phyloP scores from a whole-genome alignment of 805 yeast genomes.

The Candida dendrica region DNA sequence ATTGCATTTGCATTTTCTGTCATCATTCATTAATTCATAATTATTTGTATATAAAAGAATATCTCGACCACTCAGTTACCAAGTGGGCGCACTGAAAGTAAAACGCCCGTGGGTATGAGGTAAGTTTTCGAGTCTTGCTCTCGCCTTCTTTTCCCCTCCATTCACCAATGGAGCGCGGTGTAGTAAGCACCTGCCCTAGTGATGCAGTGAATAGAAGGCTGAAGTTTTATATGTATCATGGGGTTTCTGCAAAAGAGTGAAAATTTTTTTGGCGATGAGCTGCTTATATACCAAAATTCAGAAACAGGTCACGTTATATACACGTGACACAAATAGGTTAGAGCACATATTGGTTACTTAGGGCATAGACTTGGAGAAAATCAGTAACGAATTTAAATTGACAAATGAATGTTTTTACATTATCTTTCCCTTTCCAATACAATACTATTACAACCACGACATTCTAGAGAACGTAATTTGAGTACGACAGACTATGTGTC shows the following conservation, averaged over 20 bases:
- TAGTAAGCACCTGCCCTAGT: slow-evolving; percentile 4
- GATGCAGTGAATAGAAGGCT: slow-evolving; percentile 41
- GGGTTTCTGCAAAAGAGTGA: slow-evolving; percentile 3
- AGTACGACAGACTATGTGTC: too few relatives aligned
- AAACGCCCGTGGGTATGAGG: slow-evolving; percentile 29
- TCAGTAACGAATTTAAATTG: too few relatives aligned
- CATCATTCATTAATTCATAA: neutral
- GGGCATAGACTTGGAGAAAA: too few relatives aligned
- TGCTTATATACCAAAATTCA: too few relatives aligned
- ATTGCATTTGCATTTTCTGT: neutral
- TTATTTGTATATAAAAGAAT: neutral
- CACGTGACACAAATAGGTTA: too few relatives aligned
- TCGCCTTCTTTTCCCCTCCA: slow-evolving; percentile 40
- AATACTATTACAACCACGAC: too few relatives aligned
- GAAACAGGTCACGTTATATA: too few relatives aligned
- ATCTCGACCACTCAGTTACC: slow-evolving; percentile 33
- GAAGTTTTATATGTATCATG: slow-evolving; percentile 2
- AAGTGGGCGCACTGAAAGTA: slow-evolving; percentile 15
- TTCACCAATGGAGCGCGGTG: slow-evolving; percentile 24
- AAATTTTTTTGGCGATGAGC: slow-evolving; percentile 1
- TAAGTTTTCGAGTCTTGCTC: slow-evolving; percentile 26
- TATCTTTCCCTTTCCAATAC: too few relatives aligned
- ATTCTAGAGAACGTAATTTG: too few relatives aligned
- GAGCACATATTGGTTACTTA: too few relatives aligned
- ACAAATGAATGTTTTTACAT: too few relatives aligned